Conservation (phyloP, 2,329 filamentous ascomycete species). For the Colletotrichum orchidophilum region DNA sequence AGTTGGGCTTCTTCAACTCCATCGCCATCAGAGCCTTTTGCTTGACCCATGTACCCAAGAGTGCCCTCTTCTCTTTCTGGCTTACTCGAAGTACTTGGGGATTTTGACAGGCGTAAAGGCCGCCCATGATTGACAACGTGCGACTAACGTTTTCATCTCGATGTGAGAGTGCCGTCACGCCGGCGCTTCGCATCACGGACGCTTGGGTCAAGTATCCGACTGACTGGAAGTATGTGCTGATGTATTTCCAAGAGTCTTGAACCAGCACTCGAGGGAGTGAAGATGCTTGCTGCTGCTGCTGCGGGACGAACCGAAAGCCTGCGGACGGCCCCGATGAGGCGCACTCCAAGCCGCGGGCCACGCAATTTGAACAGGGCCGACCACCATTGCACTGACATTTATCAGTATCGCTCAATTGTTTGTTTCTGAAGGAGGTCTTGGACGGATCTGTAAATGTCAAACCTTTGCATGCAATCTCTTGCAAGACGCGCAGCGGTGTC, state of each 20-base stretch:
- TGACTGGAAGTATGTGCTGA: slow-evolving; percentile 7
- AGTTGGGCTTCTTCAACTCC: neutral
- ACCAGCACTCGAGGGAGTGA: neutral
- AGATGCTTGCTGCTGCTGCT: neutral
- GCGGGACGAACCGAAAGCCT: neutral
- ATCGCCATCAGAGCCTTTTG: neutral
- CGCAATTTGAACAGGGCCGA: slow-evolving; percentile 8
- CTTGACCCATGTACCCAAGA: neutral
- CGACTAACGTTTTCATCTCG: slow-evolving; percentile 9
- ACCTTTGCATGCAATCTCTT: slow-evolving; percentile 15
- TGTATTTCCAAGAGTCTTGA: slow-evolving; percentile 10
- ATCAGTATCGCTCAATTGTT: neutral
- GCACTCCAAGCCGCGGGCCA: neutral
- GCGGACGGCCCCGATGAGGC: neutral
- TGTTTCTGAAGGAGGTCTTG: too few relatives aligned
- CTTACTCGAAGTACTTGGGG: neutral
- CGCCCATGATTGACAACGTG: slow-evolving; percentile 8
- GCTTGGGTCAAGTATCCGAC: slow-evolving; percentile 1
- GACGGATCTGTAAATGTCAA: too few relatives aligned
- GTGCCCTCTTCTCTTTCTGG: neutral
- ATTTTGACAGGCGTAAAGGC: slow-evolving; percentile 12
- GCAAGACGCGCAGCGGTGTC: neutral
- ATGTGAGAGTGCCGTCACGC: slow-evolving; percentile 4
- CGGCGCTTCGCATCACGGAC: neutral
- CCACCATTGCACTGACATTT: neutral